phyloP scores from a whole-genome alignment of 345 rosid species.

The Anastatica hierochuntica region DNA sequence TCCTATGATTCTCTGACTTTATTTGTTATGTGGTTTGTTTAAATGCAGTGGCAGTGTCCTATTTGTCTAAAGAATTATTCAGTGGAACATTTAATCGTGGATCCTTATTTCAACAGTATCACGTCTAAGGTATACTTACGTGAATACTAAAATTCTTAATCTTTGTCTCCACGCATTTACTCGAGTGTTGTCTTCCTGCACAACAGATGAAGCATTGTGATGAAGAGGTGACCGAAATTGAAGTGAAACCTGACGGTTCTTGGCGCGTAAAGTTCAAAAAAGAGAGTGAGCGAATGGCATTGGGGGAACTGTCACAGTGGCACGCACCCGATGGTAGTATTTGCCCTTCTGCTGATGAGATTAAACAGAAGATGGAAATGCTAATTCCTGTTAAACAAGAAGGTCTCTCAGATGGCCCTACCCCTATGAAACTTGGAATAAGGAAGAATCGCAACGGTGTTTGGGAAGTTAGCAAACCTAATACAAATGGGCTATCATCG shows the following conservation, averaged over 20 bases:
- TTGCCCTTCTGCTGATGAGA: constrained; percentile 25
- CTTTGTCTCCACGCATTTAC: neutral
- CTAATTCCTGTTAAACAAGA: constrained; percentile 48
- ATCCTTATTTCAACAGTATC: constrained; percentile 86
- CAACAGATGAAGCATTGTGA: constrained; percentile 69
- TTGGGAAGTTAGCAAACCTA: constrained; percentile 86
- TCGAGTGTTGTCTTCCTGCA: neutral
- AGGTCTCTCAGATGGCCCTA: constrained; percentile 54
- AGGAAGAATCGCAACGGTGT: constrained; percentile 66
- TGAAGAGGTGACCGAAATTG: constrained; percentile 74
- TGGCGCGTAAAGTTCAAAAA: constrained; percentile 84
- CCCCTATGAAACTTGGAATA: constrained; percentile 78
- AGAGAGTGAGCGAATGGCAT: constrained; percentile 67
- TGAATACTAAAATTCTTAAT: neutral
- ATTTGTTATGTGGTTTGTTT: constrained; percentile 7
- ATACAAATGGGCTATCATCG: constrained; percentile 41
- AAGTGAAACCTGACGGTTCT: constrained; percentile 88
- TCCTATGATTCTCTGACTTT: constrained; percentile 7
- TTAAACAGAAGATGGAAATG: constrained; percentile 39
- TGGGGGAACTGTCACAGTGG: constrained; percentile 79
- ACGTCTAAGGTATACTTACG: constrained; percentile 52
- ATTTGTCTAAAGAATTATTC: constrained; percentile 84
- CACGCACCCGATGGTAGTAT: constrained; percentile 63
- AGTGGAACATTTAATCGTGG: constrained; percentile 64
- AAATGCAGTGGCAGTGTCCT: constrained; percentile 97